A percentile compares a stretch with the other conserved stretches of the same genome.
phyloP scores from a whole-genome alignment of 805 yeast genomes.

The Saccharomycopsis sp. region DNA sequence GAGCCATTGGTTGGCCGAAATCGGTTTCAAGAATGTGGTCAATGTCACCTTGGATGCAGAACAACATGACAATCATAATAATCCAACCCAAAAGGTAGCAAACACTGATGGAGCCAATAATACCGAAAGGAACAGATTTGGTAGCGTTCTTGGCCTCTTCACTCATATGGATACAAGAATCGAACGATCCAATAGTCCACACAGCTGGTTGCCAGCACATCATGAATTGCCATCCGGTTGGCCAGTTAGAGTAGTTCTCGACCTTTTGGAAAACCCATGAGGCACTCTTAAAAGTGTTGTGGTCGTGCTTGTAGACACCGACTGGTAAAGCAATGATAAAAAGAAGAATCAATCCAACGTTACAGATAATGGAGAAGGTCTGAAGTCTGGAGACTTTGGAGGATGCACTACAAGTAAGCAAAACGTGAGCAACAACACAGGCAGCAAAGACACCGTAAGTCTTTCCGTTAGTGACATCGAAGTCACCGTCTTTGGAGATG shows the following conservation, averaged over 20 bases:
- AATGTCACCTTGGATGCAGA: constrained; percentile 45
- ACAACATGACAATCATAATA: constrained; percentile 47
- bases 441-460: constrained; percentile 64
- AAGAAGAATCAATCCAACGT: constrained; percentile 44
- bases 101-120: constrained; percentile 48
- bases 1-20: constrained; percentile 61
- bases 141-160: constrained; percentile 64
- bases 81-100: constrained; percentile 56
- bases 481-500: constrained; percentile 46
- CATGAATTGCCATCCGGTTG: constrained; percentile 49
- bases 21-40: constrained; percentile 35
- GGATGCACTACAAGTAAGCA: constrained; percentile 51
- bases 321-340: constrained; percentile 60
- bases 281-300: background rate
- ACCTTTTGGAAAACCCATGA: background rate
- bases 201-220: constrained; percentile 58
- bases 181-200: constrained; percentile 74
- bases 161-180: constrained; percentile 64
- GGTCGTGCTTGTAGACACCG: constrained; percentile 30
- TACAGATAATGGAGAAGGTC: constrained; percentile 48
- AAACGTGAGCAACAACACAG: constrained; percentile 45
- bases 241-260: constrained; percentile 45
- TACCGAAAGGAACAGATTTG: constrained; percentile 59
- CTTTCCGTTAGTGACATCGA: constrained; percentile 45
- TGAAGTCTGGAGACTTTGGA: constrained; percentile 52